Evolutionary conservation across 2,329 filamentous ascomycete genomes (phyloP).

Genomic region (Apiospora hydei): DNA sequence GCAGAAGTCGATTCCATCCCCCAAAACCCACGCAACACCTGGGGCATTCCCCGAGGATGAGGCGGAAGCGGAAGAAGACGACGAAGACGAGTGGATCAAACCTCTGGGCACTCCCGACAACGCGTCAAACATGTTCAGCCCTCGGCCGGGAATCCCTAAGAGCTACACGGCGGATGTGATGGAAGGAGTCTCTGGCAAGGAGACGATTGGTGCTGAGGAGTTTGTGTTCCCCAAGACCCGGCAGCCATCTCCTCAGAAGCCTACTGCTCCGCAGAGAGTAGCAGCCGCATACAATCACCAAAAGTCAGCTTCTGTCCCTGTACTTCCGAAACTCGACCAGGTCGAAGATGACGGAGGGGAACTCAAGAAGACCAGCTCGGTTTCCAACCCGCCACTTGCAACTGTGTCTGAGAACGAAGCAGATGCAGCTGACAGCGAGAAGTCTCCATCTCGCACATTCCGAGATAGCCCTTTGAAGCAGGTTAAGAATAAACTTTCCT

Average conservation of each 20-base stretch:
- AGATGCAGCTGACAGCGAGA: conserved; percentile 51
- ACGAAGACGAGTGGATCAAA: conserved; percentile 71
- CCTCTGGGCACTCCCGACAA: conserved; percentile 52
- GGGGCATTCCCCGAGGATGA: conserved; percentile 66
- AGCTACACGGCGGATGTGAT: conserved; percentile 68
- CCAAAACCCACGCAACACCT: conserved; percentile 53
- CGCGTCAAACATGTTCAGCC: conserved; percentile 47
- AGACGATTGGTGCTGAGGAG: conserved; percentile 55
- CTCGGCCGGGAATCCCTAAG: conserved; percentile 63
- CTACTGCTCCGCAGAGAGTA: conserved; percentile 40
- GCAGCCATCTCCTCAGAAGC: conserved; percentile 48
- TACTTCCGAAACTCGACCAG: conserved; percentile 47
- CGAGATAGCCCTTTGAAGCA: conserved; percentile 84
- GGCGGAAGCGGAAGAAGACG: conserved; percentile 39
- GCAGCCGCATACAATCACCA: conserved; percentile 54
- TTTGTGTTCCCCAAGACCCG: conserved; percentile 53
- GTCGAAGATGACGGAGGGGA: conserved; percentile 41
- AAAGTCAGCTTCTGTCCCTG: conserved; percentile 71
- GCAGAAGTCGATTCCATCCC: conserved; percentile 48
- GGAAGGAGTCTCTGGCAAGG: conserved; percentile 60
- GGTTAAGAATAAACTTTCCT: conserved; percentile 91
- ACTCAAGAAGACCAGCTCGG: conserved; percentile 67
- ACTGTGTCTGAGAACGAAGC: conserved; percentile 53
- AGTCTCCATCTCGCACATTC: conserved; percentile 59
- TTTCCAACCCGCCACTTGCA: conserved; percentile 61